Percentiles rank a stretch among this genome's conserved stretches.
Evolutionary conservation across 1,139 yeast genomes (phyloP).

Genomic region (Pichiaceae sp.): DNA sequence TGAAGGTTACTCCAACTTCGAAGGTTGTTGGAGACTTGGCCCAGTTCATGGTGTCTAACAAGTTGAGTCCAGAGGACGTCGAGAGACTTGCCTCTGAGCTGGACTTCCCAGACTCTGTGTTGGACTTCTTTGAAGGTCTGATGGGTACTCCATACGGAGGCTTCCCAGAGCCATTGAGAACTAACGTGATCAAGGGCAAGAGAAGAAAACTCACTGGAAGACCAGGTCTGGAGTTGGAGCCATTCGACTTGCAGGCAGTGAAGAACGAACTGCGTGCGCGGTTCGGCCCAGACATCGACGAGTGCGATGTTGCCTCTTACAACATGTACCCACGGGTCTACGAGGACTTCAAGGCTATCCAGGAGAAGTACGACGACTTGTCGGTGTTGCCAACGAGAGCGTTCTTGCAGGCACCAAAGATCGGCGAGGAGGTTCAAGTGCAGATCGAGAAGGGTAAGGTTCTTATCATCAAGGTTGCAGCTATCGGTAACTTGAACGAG

Average conservation of each 20-base stretch:
- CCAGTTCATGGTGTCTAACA: conserved; percentile 96
- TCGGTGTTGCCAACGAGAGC: conserved; percentile 88
- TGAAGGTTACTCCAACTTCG: conserved; percentile 97
- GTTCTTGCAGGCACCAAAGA: conserved; percentile 78
- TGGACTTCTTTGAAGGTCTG: conserved; percentile 97
- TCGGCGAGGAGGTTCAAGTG: conserved; percentile 83
- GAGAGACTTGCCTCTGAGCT: conserved; percentile 76
- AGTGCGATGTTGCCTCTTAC: conserved; percentile 88
- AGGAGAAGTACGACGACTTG: conserved; percentile 82
- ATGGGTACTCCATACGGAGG: conserved; percentile 99
- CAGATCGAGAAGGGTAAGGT: conserved; percentile 94
- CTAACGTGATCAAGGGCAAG: conserved; percentile 80
- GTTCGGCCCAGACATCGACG: conserved; percentile 51
- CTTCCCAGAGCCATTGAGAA: conserved; percentile 97
- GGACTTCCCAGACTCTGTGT: conserved; percentile 96
- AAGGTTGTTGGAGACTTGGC: conserved; percentile 99
- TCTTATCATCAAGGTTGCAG: conserved; percentile 82
- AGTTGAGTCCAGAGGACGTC: conserved; percentile 78
- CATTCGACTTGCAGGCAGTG: conserved; percentile 67
- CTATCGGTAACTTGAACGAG: conserved; percentile 80
- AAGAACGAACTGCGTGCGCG: conserved; percentile 64
- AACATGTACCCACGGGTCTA: conserved; percentile 97
- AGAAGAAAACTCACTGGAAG: conserved; percentile 82
- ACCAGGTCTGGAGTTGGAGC: conserved; percentile 85
- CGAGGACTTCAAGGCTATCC: conserved; percentile 71